Percentiles rank a stretch among this genome's conserved stretches.
Conservation (phyloP, 129 eudicot genomes). For the Flaveria linearis region DNA sequence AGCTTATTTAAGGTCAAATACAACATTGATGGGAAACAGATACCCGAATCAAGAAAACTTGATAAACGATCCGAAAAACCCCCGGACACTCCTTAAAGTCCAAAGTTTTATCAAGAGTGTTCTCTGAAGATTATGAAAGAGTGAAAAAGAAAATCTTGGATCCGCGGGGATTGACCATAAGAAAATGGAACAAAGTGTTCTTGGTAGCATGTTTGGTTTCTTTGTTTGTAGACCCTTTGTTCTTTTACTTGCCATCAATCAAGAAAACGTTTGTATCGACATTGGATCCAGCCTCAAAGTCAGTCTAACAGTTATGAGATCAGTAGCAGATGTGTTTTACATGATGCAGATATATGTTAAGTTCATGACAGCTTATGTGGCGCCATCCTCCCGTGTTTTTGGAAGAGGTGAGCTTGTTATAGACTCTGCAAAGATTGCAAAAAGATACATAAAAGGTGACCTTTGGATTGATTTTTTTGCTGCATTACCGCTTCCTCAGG, state of each 20-base stretch:
- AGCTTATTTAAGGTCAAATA: constrained; percentile 46
- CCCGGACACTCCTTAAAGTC: constrained; percentile 53
- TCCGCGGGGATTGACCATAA: constrained; percentile 65
- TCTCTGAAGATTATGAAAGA: constrained; percentile 89
- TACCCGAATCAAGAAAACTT: constrained; percentile 43
- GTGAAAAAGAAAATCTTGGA: constrained; percentile 77
- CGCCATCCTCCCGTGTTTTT: constrained; percentile 95
- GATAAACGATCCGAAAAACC: constrained; percentile 35
- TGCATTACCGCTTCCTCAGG: constrained; percentile 97
- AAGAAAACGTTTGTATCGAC: constrained; percentile 49
- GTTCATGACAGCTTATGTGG: constrained; percentile 83
- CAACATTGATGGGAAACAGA: constrained; percentile 56
- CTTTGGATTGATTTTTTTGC: constrained; percentile 76
- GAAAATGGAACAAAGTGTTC: constrained; percentile 83
- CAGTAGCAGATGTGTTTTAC: constrained; percentile 70
- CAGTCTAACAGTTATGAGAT: constrained; percentile 65
- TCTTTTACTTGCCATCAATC: constrained; percentile 77
- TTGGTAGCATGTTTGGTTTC: constrained; percentile 85
- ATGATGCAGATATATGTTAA: constrained; percentile 63
- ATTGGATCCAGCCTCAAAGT: constrained; percentile 62
- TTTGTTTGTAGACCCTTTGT: constrained; percentile 84
- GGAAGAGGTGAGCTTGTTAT: constrained; percentile 98
- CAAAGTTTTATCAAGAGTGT: constrained; percentile 78
- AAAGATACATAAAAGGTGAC: constrained; percentile 48
- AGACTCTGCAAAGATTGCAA: constrained; percentile 64